Evolutionary conservation across 805 yeast genomes (phyloP), one percentile per base, ranked within the genome.

Genomic region (Yamadazyma olivae): DNA sequence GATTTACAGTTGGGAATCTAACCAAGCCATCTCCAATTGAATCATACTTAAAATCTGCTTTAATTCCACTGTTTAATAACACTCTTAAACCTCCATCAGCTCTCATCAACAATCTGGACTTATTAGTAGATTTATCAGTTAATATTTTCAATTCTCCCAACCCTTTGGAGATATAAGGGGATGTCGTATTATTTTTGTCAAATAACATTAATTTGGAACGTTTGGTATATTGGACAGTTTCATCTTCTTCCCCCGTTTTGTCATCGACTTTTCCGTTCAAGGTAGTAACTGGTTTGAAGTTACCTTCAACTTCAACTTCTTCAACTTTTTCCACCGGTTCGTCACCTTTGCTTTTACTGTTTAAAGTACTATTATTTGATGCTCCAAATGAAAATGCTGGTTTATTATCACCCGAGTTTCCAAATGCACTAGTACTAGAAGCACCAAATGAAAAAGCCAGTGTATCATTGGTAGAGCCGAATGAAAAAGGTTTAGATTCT

Each of bases 51-150:
- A 87, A 64, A 33, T 75, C 76, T 35, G 72, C 72, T 7, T 75
- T 65, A 8, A 89, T 58, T n/a, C 69, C 60, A 10, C 79, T 67
- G 55, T 91, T 91, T 41, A 91, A 61, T 30, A 91, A 58, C 12
- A 89, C 80, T 48, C 95, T 75, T 26, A 83, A 82, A 26, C 88
- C 80, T 19, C 96, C 96, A 38, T 90, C 98, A 0, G 96, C 86
- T 51, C 98, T 78, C 15, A 91, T 73, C 24, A 91, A 63, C 10
- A 86, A 62, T 56, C 98, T 77, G 3, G 80, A 55, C 53, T 86
- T 86, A 16, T 67, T 63, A 7, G 83, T 79, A 2, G 65, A 70
- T 34, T 72, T 72, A 49, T 82, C 71, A 39, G 73, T 77, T 37
- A 91, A 65, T 9, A 91, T 67, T 50, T 87, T 84, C 48, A 89